These are phyloP conservation scores for Globisporangium paddicum DNA, from an alignment of 352 stramenopile species.

Conservation along the genomic window DNA sequence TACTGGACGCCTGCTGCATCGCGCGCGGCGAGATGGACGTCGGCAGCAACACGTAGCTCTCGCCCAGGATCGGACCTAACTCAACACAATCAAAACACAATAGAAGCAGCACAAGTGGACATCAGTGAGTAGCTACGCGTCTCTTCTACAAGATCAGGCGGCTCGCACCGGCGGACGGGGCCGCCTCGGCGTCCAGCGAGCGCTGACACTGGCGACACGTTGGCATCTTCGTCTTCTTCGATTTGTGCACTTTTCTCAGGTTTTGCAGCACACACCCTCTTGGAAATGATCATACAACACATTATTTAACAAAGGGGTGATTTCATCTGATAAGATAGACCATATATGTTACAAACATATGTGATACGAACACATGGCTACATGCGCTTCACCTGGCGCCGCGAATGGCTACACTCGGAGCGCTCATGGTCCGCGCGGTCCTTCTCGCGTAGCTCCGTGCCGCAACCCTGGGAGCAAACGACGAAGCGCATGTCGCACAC, in stretches of 20 bases:
- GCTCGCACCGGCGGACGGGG: constrained; percentile 26
- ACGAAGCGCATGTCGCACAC: constrained; percentile 62
- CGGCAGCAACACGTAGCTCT: constrained; percentile 75
- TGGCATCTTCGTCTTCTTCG: background rate
- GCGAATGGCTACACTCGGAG: constrained; percentile 2
- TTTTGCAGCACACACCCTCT: background rate
- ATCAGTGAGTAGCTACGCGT: background rate
- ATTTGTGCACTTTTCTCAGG: background rate
- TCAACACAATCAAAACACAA: background rate
- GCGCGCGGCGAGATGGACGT: constrained; percentile 50
- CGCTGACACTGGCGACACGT: constrained; percentile 30
- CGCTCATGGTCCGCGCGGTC: constrained; percentile 52
- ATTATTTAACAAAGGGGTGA: background rate
- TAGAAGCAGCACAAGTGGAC: background rate
- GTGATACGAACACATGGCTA: background rate
- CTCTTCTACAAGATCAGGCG: background rate
- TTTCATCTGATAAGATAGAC: too few species aligned
- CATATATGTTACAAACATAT: background rate
- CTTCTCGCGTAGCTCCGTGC: constrained; percentile 52
- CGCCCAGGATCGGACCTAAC: constrained; percentile 33
- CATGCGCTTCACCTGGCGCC: background rate
- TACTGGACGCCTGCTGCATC: constrained; percentile 23
- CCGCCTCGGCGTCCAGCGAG: constrained; percentile 23
- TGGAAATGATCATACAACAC: background rate
- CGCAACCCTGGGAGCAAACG: constrained; percentile 43